Percentiles rank a stretch among this genome's conserved stretches.
phyloP scores from a whole-genome alignment of 2,329 filamentous ascomycete species.

The Pseudopyricularia cyperi region DNA sequence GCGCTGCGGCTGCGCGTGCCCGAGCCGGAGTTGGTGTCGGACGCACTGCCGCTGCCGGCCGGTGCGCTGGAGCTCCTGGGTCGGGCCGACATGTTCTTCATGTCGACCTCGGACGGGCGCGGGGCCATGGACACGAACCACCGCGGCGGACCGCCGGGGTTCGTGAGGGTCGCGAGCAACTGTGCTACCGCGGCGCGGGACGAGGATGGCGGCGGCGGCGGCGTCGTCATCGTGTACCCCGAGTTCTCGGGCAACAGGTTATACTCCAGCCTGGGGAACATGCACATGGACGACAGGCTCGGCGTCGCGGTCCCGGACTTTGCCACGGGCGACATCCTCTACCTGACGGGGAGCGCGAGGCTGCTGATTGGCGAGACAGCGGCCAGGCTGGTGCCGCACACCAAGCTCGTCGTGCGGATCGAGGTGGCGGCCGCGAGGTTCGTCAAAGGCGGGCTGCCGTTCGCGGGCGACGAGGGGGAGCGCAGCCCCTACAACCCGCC shows the following conservation, averaged over 20 bases:
- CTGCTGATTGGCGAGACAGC: conserved; percentile 55
- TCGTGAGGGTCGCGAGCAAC: conserved; percentile 55
- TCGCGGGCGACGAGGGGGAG: conserved; percentile 46
- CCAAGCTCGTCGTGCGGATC: conserved; percentile 61
- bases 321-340: conserved; percentile 57
- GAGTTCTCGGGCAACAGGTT: conserved; percentile 77
- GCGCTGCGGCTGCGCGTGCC: conserved; percentile 42
- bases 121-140: conserved; percentile 72
- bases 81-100: conserved; percentile 63
- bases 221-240: conserved; percentile 53
- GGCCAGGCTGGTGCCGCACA: conserved; percentile 47
- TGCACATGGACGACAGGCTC: conserved; percentile 50
- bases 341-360: conserved; percentile 55
- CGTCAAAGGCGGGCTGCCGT: conserved; percentile 52
- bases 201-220: too few relatives aligned
- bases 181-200: conserved; percentile 16
- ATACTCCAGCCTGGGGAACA: conserved; percentile 74
- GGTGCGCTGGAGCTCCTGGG: conserved; percentile 46
- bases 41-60: conserved; percentile 28
- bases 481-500: conserved; percentile 70
- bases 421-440: conserved; percentile 47
- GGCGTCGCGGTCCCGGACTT: conserved; percentile 67
- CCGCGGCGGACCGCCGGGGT: conserved; percentile 61
- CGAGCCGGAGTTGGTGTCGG: conserved; percentile 27
- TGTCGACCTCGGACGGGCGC: conserved; percentile 51